Conservation (phyloP, 2,329 filamentous ascomycete genomes). For the Metarhizium sp. region DNA sequence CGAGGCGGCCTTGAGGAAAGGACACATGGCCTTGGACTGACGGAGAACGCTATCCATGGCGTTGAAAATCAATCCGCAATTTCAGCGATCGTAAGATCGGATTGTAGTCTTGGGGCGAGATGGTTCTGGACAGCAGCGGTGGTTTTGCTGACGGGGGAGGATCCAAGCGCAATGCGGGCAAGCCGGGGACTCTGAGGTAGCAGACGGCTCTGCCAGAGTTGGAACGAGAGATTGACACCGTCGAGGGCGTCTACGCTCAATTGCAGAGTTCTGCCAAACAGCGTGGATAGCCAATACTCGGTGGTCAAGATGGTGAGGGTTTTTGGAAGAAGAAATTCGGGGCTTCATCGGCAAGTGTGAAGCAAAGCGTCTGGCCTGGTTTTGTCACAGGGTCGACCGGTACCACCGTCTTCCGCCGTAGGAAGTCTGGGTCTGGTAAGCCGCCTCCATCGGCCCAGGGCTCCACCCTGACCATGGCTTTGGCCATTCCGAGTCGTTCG, state of each 20-base stretch:
- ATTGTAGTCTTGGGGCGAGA: too few species aligned
- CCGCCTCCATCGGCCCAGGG: neutral
- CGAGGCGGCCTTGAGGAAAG: slow-evolving; percentile 91
- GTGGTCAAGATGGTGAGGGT: neutral
- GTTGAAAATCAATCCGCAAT: neutral
- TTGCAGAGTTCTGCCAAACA: slow-evolving; percentile 1
- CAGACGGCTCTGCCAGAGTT: neutral
- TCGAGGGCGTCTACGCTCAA: neutral
- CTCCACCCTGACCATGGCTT: neutral
- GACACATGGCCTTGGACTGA: slow-evolving; percentile 94
- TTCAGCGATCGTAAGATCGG: too few species aligned
- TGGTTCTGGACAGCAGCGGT: too few species aligned
- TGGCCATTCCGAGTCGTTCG: neutral
- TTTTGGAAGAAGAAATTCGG: neutral
- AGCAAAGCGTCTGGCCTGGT: neutral
- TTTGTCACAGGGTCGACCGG: too few species aligned
- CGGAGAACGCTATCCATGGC: slow-evolving; percentile 87
- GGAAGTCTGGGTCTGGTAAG: too few species aligned
- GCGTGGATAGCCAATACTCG: neutral
- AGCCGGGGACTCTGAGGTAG: neutral
- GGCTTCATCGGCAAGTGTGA: neutral
- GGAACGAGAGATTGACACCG: neutral
- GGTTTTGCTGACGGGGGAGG: neutral
- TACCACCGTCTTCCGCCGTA: too few species aligned
- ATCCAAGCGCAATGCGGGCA: neutral